phyloP scores from a whole-genome alignment of 148 eudicot genomes.

The Nepenthes mirabilis region DNA sequence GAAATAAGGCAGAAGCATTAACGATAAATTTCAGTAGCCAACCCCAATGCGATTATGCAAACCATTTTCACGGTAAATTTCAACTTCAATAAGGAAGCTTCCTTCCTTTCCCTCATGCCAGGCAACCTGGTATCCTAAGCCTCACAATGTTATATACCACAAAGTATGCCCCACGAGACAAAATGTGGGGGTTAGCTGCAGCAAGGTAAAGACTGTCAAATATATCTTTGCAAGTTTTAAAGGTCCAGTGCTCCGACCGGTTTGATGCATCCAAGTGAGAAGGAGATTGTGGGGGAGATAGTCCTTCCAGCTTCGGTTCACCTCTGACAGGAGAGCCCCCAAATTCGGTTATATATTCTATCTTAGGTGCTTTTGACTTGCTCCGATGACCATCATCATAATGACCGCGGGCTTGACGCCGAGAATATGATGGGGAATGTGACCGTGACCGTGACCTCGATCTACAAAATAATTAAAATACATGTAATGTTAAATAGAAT shows the following conservation, averaged over 20 bases:
- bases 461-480: constrained; percentile 16
- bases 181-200: constrained; percentile 54
- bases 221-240: constrained; percentile 83
- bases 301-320: constrained; percentile 66
- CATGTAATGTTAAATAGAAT: background rate
- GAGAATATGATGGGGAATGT: constrained; percentile 66
- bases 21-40: constrained; percentile 8
- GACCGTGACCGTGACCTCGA: constrained; percentile 73
- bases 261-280: constrained; percentile 51
- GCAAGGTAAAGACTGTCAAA: constrained; percentile 63
- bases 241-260: constrained; percentile 99
- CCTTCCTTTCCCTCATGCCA: constrained; percentile 39
- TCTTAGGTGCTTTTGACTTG: constrained; percentile 82
- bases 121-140: constrained; percentile 29
- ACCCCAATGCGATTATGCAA: background rate
- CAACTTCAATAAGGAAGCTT: constrained; percentile 40
- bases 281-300: constrained; percentile 92
- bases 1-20: constrained; percentile 35
- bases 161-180: constrained; percentile 40
- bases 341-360: constrained; percentile 94
- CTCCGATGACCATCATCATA: constrained; percentile 59
- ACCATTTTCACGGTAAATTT: background rate
- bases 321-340: constrained; percentile 73
- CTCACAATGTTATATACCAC: constrained; percentile 32
- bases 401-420: constrained; percentile 69